Percentiles rank a stretch among this genome's conserved stretches.
These are phyloP conservation scores for Aspergillus ochraceoroseus DNA, from an alignment of 2,329 filamentous ascomycete genomes.

Conservation along the genomic window DNA sequence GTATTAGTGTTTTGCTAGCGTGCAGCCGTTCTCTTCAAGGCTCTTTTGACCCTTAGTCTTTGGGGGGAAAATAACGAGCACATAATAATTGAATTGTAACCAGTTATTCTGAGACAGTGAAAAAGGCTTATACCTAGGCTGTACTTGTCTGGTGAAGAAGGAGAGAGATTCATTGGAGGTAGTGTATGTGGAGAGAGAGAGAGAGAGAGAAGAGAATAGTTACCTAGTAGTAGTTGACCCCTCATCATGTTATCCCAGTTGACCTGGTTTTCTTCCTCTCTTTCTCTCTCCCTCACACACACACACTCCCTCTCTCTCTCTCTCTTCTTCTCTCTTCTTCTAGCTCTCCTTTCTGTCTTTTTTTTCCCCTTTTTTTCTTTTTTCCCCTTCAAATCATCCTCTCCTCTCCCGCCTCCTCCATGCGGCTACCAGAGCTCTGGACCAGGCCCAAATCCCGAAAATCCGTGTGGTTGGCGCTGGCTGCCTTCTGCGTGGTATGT, in stretches of 20 bases:
- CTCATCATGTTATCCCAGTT: not conserved
- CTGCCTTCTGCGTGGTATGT: conserved; percentile 9
- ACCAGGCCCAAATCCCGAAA: conserved; percentile 3
- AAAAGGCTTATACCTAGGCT: too few relatives aligned
- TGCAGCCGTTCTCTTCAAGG: too few relatives aligned
- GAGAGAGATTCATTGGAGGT: too few relatives aligned
- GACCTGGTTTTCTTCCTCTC: conserved; percentile 12
- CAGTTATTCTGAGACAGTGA: too few relatives aligned
- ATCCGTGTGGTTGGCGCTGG: conserved; percentile 13
- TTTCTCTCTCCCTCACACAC: too few relatives aligned
- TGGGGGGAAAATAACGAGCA: too few relatives aligned
- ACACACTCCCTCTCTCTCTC: not conserved
- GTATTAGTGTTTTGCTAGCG: too few relatives aligned
- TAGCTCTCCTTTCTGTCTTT: not conserved
- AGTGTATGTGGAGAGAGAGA: too few relatives aligned
- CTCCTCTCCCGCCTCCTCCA: not conserved
- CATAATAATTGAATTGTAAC: too few relatives aligned
- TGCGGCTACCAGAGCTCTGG: conserved; percentile 5
- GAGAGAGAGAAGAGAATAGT: not conserved
- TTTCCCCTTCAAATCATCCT: not conserved
- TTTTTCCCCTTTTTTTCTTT: not conserved
- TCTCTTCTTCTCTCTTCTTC: not conserved
- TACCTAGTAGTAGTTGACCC: too few relatives aligned
- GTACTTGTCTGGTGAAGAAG: too few relatives aligned
- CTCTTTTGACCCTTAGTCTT: too few relatives aligned